Evolutionary conservation across 2,329 filamentous ascomycete genomes (phyloP).

Genomic region (Bipolaris cookei): DNA sequence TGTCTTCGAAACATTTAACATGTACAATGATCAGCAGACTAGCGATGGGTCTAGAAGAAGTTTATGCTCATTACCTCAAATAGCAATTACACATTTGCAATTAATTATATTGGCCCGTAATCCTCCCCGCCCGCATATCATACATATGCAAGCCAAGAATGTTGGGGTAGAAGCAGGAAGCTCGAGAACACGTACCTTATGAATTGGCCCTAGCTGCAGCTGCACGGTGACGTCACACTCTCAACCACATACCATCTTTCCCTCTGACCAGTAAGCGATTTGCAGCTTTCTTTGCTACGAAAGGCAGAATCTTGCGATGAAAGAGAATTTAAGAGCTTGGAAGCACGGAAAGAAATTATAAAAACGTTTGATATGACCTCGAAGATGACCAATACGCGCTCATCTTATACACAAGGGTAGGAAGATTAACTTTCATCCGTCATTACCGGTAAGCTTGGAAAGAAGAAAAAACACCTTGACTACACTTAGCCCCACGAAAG

Average conservation of each 20-base stretch:
- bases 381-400: not conserved
- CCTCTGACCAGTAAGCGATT: too few species aligned
- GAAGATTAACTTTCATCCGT: not conserved
- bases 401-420: not conserved
- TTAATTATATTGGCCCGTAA: too few species aligned
- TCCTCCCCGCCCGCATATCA: not conserved
- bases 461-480: not conserved
- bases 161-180: not conserved
- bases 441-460: not conserved
- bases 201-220: not conserved
- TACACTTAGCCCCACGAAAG: too few species aligned
- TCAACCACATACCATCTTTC: not conserved
- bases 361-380: not conserved
- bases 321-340: not conserved
- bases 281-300: too few species aligned
- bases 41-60: too few species aligned
- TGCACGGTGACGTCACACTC: not conserved
- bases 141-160: not conserved
- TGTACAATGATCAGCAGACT: too few species aligned
- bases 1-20: too few species aligned
- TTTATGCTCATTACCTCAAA: too few species aligned
- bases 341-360: not conserved
- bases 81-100: too few species aligned
- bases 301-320: not conserved
- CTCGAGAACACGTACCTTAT: not conserved